Conservation (phyloP, 768 basidiomycete species). For the Leccinum variicolor region DNA sequence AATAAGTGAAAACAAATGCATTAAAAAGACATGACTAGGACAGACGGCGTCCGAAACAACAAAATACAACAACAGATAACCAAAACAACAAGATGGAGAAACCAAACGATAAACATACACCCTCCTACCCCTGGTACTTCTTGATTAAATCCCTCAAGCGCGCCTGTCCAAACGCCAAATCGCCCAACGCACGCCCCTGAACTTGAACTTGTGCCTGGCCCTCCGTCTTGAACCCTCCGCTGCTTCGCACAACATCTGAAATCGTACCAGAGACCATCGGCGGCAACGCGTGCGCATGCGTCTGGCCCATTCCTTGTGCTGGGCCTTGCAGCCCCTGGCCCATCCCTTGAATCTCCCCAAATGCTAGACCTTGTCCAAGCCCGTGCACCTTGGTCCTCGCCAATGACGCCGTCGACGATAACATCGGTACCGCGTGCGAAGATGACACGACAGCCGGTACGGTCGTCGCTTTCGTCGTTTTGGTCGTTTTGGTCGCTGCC, state of each 20-base stretch:
- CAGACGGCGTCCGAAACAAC: neutral
- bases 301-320: slow-evolving; percentile 10
- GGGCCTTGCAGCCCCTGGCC: neutral
- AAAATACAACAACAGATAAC: neutral
- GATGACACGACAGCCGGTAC: slow-evolving; percentile 69
- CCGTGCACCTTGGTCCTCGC: slow-evolving; percentile 42
- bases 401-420: slow-evolving; percentile 76
- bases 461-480: slow-evolving; percentile 63
- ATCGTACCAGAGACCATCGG: slow-evolving; percentile 35
- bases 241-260: slow-evolving; percentile 12
- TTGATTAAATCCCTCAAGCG: slow-evolving; percentile 74
- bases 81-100: neutral
- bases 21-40: neutral
- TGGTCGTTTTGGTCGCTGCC: slow-evolving; percentile 38
- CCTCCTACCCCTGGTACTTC: slow-evolving; percentile 62
- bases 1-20: neutral
- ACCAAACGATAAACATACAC: neutral
- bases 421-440: slow-evolving; percentile 66
- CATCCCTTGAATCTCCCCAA: neutral
- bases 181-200: slow-evolving; percentile 30
- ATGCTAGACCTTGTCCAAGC: slow-evolving; percentile 17
- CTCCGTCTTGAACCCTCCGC: neutral
- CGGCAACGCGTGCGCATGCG: slow-evolving; percentile 20
- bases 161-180: slow-evolving; percentile 75
- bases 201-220: neutral